Evolutionary conservation across 2,329 filamentous ascomycete species (phyloP), one percentile per base, ranked within the genome.

Genomic region (Tolypocladium pustulatum): DNA sequence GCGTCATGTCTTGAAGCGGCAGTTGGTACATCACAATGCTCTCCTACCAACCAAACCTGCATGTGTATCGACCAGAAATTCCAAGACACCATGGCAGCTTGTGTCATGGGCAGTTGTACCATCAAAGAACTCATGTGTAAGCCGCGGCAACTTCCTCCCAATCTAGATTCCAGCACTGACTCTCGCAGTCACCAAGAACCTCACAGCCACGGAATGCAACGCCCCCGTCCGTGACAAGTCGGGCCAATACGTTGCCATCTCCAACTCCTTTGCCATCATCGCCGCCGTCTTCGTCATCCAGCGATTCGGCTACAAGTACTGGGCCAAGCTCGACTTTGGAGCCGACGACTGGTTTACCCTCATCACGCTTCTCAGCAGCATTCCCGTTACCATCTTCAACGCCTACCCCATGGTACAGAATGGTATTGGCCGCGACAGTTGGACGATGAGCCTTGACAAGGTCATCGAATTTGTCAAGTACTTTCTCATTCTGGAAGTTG

Each of bases 381-480:
- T 74, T 1, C 69, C 71, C 0, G 66, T 64, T 27, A 67, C 68
- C 0, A 60, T 71, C 3, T 66, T 76, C 56, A 68, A 69, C 60
- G 63, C 69, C 0, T 58, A 69, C 27, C 68, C 71, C 15, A 63
- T 69, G 4, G 65, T 63, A 0, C 63, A 69, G 36, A 71, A 76
- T 56, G 81, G 80, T 1, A 67, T 82, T 7, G 79, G 80, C 10
- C 72, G 65, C 27, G 80, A 83, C 54, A 71, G 81, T 17, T 83
- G 80, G 80, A 79, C 77, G 0, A 61, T 83, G 5, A 60, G 69
- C 0, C 66, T 71, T 0, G 65, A 71, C 0, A 63, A 72, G 25
- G 73, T 84, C 55, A 78, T 74, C 36, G 65, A 66, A 0, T 78
- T 83, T 36, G 65, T 72, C 13, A 68, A 71, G 34, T 74, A 68